A percentile compares a stretch with the other conserved stretches of the same genome.
Conservation (phyloP, 192 early-diverging fungal genomes). For the Backusella australiensis region DNA sequence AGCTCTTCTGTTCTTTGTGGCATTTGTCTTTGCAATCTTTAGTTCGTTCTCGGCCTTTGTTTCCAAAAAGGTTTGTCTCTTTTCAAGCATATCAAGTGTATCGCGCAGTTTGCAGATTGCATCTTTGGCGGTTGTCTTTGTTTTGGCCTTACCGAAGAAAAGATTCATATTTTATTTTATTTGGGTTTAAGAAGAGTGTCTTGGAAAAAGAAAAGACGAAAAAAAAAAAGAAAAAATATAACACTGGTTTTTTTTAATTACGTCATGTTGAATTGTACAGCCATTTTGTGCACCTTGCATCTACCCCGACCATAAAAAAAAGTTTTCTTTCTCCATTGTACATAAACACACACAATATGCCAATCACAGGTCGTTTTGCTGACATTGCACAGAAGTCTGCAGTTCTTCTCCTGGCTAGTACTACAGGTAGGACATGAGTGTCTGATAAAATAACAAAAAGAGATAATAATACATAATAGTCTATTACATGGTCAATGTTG, state of each 20-base stretch:
- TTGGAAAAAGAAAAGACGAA: neutral
- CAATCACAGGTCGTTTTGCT: conserved; percentile 21
- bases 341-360: conserved; percentile 10
- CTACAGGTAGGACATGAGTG: conserved; percentile 18
- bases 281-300: neutral
- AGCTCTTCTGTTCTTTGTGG: conserved; percentile 83
- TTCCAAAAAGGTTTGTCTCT: conserved; percentile 86
- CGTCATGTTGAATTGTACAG: neutral
- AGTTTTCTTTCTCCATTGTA: neutral
- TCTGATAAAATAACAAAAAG: neutral
- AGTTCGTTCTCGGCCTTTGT: conserved; percentile 85
- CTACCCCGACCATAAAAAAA: neutral
- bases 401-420: conserved; percentile 32
- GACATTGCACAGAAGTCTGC: conserved; percentile 39
- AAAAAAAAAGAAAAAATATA: neutral
- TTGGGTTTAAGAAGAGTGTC: neutral
- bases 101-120: conserved; percentile 93
- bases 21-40: conserved; percentile 84
- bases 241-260: neutral
- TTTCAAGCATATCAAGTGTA: conserved; percentile 91
- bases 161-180: conserved; percentile 52
- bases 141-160: conserved; percentile 61
- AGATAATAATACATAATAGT: conserved; percentile 16
- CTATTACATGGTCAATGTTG: conserved; percentile 36
- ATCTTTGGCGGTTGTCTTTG: conserved; percentile 83